phyloP scores from a whole-genome alignment of 1,284 basidiomycete genomes.

The Ceratorhiza oryzae-sativae region DNA sequence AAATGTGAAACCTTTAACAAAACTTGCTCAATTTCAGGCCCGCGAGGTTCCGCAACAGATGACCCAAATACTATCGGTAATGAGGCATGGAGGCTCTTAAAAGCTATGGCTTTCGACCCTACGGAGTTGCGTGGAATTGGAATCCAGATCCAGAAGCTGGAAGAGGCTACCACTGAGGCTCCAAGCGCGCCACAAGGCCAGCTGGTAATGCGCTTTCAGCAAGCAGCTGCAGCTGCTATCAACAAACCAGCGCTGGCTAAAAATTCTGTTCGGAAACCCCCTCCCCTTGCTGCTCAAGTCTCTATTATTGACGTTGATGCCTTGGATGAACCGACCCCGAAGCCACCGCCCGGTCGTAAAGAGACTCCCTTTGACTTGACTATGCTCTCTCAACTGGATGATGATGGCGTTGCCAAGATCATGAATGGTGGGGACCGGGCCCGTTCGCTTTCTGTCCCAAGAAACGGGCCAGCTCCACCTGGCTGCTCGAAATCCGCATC shows the following conservation, averaged over 20 bases:
- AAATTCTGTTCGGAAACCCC: neutral
- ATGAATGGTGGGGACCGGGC: conserved; percentile 11
- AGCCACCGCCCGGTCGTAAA: conserved; percentile 7
- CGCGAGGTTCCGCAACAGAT: conserved; percentile 72
- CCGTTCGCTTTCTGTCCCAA: conserved; percentile 23
- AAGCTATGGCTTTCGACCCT: conserved; percentile 77
- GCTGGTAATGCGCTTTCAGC: conserved; percentile 61
- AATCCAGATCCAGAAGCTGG: conserved; percentile 91
- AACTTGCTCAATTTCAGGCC: conserved; percentile 65
- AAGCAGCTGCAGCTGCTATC: conserved; percentile 41
- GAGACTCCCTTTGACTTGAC: conserved; percentile 24
- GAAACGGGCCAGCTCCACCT: neutral
- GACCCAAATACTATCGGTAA: conserved; percentile 74
- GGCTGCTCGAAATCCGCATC: conserved; percentile 17
- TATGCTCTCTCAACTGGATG: conserved; percentile 23
- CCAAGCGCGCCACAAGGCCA: conserved; percentile 57
- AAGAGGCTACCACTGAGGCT: conserved; percentile 52
- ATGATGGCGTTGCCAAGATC: neutral
- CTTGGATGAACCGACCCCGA: neutral
- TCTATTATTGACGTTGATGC: conserved; percentile 13
- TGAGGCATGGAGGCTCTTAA: conserved; percentile 80
- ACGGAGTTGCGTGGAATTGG: conserved; percentile 92
- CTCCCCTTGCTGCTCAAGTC: neutral
- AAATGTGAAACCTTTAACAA: conserved; percentile 84
- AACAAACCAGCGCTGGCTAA: conserved; percentile 40